Conservation (phyloP, 305 asterid species). For the Rubia tinctorum region DNA sequence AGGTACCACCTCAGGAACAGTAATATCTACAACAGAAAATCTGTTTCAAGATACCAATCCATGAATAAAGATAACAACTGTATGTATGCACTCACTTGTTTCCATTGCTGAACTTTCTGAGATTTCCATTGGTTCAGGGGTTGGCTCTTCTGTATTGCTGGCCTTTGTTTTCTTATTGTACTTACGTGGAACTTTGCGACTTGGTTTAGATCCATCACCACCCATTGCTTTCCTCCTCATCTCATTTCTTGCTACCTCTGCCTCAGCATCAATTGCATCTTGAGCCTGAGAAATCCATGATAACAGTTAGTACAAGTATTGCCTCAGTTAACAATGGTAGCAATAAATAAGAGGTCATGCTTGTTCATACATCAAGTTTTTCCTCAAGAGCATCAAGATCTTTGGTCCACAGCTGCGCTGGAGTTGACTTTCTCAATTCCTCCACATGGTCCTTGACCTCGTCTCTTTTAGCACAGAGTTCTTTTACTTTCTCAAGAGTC, state of each 20-base stretch:
- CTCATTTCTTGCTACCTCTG: slow-evolving; percentile 38
- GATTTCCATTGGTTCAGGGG: slow-evolving; percentile 53
- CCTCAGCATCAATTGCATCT: slow-evolving; percentile 37
- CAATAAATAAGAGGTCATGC: not conserved
- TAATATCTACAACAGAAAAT: slow-evolving; percentile 34
- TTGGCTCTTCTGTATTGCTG: slow-evolving; percentile 44
- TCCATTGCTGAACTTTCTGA: slow-evolving; percentile 41
- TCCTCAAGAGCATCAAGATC: slow-evolving; percentile 79
- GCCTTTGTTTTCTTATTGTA: slow-evolving; percentile 37
- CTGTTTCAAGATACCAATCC: not conserved
- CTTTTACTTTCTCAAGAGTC: slow-evolving; percentile 76
- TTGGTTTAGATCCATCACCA: slow-evolving; percentile 29
- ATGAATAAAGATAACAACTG: not conserved
- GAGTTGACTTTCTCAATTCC: slow-evolving; percentile 62
- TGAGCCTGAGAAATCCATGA: slow-evolving; percentile 42
- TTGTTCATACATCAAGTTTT: slow-evolving; percentile 59
- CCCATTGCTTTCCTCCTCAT: slow-evolving; percentile 37
- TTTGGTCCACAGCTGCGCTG: slow-evolving; percentile 60
- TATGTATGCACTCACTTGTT: slow-evolving; percentile 39
- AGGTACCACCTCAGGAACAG: slow-evolving; percentile 36
- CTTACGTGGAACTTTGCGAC: slow-evolving; percentile 50
- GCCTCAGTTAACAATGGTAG: not conserved
- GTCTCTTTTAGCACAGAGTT: slow-evolving; percentile 67
- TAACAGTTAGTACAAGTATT: slow-evolving; percentile 1
- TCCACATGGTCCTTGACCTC: slow-evolving; percentile 57